Evolutionary conservation across 1,139 yeast species (phyloP), one percentile per base, ranked within the genome.

Genomic region (Kodamaea derodonti): DNA sequence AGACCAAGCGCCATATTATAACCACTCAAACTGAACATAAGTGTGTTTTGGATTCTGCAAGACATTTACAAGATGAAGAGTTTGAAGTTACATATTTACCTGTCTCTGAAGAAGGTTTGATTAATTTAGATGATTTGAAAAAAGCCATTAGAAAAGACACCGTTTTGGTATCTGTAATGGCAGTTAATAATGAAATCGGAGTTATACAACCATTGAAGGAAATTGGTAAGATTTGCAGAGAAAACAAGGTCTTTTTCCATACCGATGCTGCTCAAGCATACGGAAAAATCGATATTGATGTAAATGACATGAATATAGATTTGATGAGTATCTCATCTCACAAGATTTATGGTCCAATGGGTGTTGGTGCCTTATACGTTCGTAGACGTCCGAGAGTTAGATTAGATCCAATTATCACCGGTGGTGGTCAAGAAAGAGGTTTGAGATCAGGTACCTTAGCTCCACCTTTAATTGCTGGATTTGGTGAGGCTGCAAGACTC

Each of bases 361-460:
- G 99, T 43, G 77, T 88, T 45, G 99, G 99, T 52, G 99, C 98
- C 12, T 72, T 90, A 50, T 92, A 77, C 56, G 92, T 94, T 27
- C 81, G 98, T 65, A 84, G 99, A 74, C 80, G 98, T 63, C 99
- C 99, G 46, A 81, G 99, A 66, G 98, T 94, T 35, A 83, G 99
- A 75, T 61, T 92, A 46, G 97, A 90, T 47, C 97, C 99, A 24
- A 70, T 92, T 40, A 84, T 92, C 48, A 84, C 88, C 42, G 99
- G 99, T 49, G 99, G 99, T 62, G 99, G 99, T 36, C 99, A 92
- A 68, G 99, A 92, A 67, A 83, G 99, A 66, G 98, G 98, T 42
- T 72, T 92, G 52, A 78, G 99, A 64, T 85, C 95, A 7, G 99
- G 99, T 43, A 92, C 99, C 23, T 74, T 92, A 56, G 92, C 98